Evolutionary conservation across 352 stramenopile genomes (phyloP), one percentile per base, ranked within the genome.

Genomic region (Phytopythium montanum): DNA sequence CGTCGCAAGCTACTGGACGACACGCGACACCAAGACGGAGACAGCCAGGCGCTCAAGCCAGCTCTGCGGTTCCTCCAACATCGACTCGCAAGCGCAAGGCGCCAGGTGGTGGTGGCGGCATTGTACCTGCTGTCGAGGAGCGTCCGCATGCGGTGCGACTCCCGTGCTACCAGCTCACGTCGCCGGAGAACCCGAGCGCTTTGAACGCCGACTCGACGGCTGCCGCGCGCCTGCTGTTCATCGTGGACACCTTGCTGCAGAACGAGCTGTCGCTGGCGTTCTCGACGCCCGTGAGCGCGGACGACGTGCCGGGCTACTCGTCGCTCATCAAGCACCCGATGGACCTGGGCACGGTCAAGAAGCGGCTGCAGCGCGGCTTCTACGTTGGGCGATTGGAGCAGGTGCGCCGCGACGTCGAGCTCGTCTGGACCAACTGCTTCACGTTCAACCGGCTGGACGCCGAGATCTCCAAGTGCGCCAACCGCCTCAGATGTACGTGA

Each of bases 341-440:
- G 88, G 94, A 98, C 66, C 66, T 98, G 5, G 83, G 83, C 6
- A 98, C 95, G 26, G 79, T 98, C 39, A 86, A 82, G 23, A 72
- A 77, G 29, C 87, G 92, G 21, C 72, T 98, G 33, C 62, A 33
- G 12, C 66, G 72, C 16, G 82, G 82, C 2, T 79, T 73, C 44
- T 93, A 94, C 56, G 71, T 88, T 29, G 60, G 81, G 31, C 74
- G 72, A 5, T 81, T 76, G 19, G 66, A 88, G 33, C 71, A 80
- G 23, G 58, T 91, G 3, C 57, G 81, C n/a, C 69, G 63, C 2
- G 85, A 95, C 51, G 74, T 92, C 41, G 80, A 85, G 45, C 76
- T 88, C 21, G 83, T 95, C 25, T 94, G 87, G 86, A 73, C 76
- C 31, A 95, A 95, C 59, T 94, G 87, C 60, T 94, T 94, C 57